Evolutionary conservation across 768 basidiomycete genomes (phyloP).

Genomic region (Cystofilobasidium ferigula): DNA sequence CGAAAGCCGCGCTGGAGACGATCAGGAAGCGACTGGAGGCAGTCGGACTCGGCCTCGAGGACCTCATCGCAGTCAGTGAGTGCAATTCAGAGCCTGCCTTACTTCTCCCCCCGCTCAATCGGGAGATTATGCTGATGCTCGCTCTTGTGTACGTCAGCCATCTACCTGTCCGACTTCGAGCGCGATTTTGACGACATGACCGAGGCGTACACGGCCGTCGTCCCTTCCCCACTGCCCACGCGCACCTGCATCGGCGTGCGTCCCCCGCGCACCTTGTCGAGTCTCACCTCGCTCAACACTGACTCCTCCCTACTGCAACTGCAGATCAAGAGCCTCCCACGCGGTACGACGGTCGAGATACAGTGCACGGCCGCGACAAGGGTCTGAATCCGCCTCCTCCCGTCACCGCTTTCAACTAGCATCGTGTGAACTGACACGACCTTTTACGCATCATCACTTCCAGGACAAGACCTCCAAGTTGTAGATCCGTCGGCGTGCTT

Average conservation of each 20-base stretch:
- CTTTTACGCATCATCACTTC: background rate
- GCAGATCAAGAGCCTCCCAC: conserved; percentile 4
- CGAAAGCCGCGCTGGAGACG: background rate
- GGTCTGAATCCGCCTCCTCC: conserved; percentile 15
- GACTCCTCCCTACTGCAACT: background rate
- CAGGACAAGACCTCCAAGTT: conserved; percentile 1
- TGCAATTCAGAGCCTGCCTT: background rate
- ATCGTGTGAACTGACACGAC: too few relatives aligned
- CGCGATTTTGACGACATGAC: background rate
- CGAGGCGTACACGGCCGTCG: background rate
- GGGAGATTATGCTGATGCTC: too few relatives aligned
- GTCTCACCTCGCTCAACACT: background rate
- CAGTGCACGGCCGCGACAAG: conserved; percentile 5
- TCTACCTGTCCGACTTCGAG: conserved; percentile 3
- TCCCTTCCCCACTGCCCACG: background rate
- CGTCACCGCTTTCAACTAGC: background rate
- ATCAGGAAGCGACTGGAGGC: background rate
- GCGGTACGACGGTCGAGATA: conserved; percentile 24
- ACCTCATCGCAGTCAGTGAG: background rate
- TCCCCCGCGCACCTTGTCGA: background rate
- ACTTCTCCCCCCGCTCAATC: background rate
- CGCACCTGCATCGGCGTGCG: conserved; percentile 1
- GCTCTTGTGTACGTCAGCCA: background rate
- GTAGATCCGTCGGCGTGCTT: background rate
- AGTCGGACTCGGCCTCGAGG: background rate